Evolutionary conservation across 2,329 filamentous ascomycete genomes (phyloP), one percentile per base, ranked within the genome.

Genomic region (Epichloe brachyelytri): DNA sequence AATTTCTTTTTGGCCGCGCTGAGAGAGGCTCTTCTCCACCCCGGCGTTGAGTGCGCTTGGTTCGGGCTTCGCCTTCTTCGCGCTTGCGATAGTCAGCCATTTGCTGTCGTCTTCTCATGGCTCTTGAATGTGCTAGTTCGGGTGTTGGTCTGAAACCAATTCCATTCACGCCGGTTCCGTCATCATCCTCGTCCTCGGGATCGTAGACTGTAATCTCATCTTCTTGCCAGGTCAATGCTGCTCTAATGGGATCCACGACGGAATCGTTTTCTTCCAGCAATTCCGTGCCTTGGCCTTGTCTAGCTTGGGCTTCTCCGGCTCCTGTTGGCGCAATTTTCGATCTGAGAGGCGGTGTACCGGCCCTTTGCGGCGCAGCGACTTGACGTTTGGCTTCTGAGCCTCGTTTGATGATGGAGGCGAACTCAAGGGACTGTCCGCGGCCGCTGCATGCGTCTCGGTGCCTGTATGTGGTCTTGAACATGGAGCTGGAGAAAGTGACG

Each of bases 131-230:
- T 6, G 79, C 80, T 43, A 82, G 70, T 19, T 78, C 79, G 5
- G 80, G 71, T 0, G 79, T 83, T 2, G 81, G 80, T 58, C 74
- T 79, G 66, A 84, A 85, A 0, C 81, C 81, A 53, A 85, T 79
- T 5, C 81, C 81, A 61, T 85, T 83, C 59, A 85, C 79, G 20
- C 81, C 81, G 3, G 76, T 78, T 48, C 81, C 81, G 59, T 85
- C 81, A 58, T 85, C 81, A 55, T 85, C 80, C 55, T 77, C 73
- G 59, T 84, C 81, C 40, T 79, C 70, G 0, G 79, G 77, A 57
- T 83, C 77, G 62, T 83, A 81, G 30, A 83, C 71, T 2, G 81
- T 84, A 54, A 85, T 84, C 60, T 84, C 81, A 57, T 83, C 76
- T 56, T 83, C 79, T 58, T 80, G 79, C 81, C 81, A 85, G 2